phyloP scores from a whole-genome alignment of 2,329 filamentous ascomycete species.

The Xylariaceae sp. region DNA sequence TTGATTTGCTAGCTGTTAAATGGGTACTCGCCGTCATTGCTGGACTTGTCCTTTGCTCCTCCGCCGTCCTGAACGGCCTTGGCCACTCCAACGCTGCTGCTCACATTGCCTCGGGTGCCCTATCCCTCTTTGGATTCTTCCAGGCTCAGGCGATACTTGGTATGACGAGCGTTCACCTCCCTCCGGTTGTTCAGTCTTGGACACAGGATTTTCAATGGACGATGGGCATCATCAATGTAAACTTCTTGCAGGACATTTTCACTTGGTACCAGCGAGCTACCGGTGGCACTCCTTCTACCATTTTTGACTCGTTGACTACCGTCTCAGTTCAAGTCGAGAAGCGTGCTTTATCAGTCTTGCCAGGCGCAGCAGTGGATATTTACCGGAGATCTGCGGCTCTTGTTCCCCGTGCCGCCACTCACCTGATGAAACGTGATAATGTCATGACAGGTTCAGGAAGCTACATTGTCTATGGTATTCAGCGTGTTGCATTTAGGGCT shows the following conservation, averaged over 20 bases:
- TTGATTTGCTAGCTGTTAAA: conserved; percentile 79
- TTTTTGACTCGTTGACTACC: conserved; percentile 72
- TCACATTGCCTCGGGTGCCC: conserved; percentile 82
- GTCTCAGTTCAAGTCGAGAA: conserved; percentile 79
- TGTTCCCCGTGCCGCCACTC: conserved; percentile 39
- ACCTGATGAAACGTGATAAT: conserved; percentile 55
- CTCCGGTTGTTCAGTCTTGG: conserved; percentile 83
- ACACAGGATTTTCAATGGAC: conserved; percentile 93
- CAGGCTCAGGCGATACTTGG: conserved; percentile 86
- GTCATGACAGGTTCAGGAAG: conserved; percentile 53
- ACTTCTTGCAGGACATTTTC: conserved; percentile 78
- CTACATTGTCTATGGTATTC: conserved; percentile 72
- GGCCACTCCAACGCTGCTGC: conserved; percentile 88
- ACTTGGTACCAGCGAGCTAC: conserved; percentile 91
- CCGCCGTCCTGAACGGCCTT: conserved; percentile 80
- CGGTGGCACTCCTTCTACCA: conserved; percentile 76
- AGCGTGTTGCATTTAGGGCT: conserved; percentile 81
- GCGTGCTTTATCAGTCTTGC: conserved; percentile 45
- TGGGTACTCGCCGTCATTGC: conserved; percentile 83
- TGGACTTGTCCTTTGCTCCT: conserved; percentile 76
- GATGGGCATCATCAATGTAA: conserved; percentile 84
- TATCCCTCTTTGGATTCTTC: conserved; percentile 87
- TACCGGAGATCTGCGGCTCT: conserved; percentile 41
- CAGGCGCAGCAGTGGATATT: conserved; percentile 40
- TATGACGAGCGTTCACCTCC: conserved; percentile 75